Percentiles rank a stretch among this genome's conserved stretches.
Conservation (phyloP, 2,329 filamentous ascomycete species). For the Aspergillus ustus region DNA sequence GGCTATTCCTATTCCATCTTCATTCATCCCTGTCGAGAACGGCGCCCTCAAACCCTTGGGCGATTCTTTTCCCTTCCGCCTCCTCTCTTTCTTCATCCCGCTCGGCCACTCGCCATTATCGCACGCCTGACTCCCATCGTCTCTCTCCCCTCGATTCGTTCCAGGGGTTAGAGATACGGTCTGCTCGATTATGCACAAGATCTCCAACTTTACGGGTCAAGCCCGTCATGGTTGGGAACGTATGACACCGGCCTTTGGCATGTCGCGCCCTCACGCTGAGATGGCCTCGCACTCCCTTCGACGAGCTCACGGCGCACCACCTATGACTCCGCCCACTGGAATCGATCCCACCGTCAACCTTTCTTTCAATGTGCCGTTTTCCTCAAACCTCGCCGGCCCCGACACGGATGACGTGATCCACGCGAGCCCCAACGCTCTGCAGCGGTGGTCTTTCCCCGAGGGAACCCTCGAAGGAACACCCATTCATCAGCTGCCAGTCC, state of each 20-base stretch:
- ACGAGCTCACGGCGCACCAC: constrained; percentile 55
- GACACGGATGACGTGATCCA: constrained; percentile 95
- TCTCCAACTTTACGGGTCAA: constrained; percentile 68
- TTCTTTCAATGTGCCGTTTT: constrained; percentile 96
- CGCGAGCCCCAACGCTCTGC: constrained; percentile 82
- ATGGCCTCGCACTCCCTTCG: constrained; percentile 60
- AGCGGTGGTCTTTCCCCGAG: constrained; percentile 91
- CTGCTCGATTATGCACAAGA: constrained; percentile 63
- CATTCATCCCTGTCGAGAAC: constrained; percentile 41
- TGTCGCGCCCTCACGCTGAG: constrained; percentile 63
- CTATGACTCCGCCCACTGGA: constrained; percentile 69
- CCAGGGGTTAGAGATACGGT: constrained; percentile 42
- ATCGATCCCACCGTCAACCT: constrained; percentile 83
- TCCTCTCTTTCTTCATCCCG: constrained; percentile 13
- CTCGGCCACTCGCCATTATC: constrained; percentile 25
- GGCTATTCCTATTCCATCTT: constrained; percentile 34
- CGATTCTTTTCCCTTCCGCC: constrained; percentile 12
- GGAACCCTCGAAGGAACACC: constrained; percentile 83
- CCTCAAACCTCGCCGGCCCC: constrained; percentile 87
- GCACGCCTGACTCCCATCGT: constrained; percentile 25
- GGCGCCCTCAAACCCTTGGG: constrained; percentile 25
- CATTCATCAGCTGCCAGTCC: constrained; percentile 88
- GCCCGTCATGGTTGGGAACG: constrained; percentile 71
- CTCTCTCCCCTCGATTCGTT: constrained; percentile 39
- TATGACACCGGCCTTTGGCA: constrained; percentile 69